Evolutionary conservation across 2,329 filamentous ascomycete species (phyloP).

Genomic region (Albifimbria verrucaria): DNA sequence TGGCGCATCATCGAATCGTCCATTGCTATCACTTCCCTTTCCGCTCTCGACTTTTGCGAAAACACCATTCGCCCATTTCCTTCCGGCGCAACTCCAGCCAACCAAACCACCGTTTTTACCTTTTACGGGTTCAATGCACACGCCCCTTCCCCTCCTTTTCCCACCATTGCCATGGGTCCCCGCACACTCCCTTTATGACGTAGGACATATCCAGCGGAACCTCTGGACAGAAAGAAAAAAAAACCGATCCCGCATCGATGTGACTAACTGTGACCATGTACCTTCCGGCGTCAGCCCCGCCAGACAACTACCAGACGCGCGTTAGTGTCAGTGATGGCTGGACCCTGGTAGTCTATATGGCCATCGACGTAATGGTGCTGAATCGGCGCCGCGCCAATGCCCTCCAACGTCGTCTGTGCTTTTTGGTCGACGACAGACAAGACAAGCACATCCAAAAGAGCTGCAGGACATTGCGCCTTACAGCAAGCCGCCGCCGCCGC

Average conservation of each 20-base stretch:
- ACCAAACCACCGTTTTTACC: neutral
- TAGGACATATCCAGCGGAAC: no score
- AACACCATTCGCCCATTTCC: neutral
- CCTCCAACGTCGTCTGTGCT: no score
- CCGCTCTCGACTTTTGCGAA: no score
- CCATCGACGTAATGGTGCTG: neutral
- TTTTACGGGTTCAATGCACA: neutral
- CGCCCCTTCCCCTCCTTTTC: neutral
- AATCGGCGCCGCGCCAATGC: no score
- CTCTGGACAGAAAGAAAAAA: neutral
- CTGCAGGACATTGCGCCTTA: neutral
- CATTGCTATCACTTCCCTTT: no score
- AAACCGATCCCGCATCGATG: neutral
- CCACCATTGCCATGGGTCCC: neutral
- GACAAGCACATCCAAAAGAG: no score
- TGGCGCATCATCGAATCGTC: no score
- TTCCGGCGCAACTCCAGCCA: neutral
- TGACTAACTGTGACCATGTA: neutral
- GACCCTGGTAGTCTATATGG: neutral
- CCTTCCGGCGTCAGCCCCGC: neutral
- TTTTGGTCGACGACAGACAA: no score
- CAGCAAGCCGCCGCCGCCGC: neutral
- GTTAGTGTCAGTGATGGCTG: neutral
- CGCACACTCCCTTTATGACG: neutral
- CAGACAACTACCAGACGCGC: neutral